These are phyloP conservation scores for Nicotiana otophora DNA, from an alignment of 257 asterid genomes.

Conservation along the genomic window DNA sequence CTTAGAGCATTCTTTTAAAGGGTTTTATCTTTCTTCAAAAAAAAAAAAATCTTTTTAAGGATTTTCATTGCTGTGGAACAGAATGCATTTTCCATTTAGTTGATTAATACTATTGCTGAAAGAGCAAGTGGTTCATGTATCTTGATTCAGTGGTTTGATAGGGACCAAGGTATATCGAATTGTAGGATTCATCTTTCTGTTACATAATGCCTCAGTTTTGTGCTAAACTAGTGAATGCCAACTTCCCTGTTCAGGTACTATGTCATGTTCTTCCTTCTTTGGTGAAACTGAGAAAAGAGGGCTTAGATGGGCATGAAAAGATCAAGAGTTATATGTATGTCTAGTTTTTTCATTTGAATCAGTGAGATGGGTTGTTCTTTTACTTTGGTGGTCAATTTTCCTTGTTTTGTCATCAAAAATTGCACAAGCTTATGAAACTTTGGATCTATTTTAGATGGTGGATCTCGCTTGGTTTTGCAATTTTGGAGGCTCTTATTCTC, in stretches of 20 bases:
- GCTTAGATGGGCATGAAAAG: conserved; percentile 98
- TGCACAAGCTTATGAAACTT: conserved; percentile 16
- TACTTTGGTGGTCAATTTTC: conserved; percentile 9
- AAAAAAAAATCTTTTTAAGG: neutral
- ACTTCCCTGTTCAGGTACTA: conserved; percentile 48
- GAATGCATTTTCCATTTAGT: neutral
- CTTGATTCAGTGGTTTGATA: neutral
- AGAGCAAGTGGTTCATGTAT: neutral
- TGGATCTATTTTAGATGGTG: conserved; percentile 76
- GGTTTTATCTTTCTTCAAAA: neutral
- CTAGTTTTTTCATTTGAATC: conserved; percentile 65
- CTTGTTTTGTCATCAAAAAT: conserved; percentile 12
- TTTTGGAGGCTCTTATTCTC: conserved; percentile 69
- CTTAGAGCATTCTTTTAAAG: neutral
- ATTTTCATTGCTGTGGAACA: neutral
- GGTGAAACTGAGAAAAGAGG: conserved; percentile 97
- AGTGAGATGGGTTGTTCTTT: conserved; percentile 53
- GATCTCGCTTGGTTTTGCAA: conserved; percentile 90
- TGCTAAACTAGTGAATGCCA: neutral
- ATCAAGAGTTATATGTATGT: conserved; percentile 99
- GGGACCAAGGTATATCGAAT: neutral
- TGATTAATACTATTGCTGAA: neutral
- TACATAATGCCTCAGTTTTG: conserved; percentile 10
- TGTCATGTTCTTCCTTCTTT: conserved; percentile 84
- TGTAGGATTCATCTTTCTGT: neutral